These are phyloP conservation scores for Elasticomyces elasticus DNA, from an alignment of 495 filamentous ascomycete genomes.

Conservation along the genomic window DNA sequence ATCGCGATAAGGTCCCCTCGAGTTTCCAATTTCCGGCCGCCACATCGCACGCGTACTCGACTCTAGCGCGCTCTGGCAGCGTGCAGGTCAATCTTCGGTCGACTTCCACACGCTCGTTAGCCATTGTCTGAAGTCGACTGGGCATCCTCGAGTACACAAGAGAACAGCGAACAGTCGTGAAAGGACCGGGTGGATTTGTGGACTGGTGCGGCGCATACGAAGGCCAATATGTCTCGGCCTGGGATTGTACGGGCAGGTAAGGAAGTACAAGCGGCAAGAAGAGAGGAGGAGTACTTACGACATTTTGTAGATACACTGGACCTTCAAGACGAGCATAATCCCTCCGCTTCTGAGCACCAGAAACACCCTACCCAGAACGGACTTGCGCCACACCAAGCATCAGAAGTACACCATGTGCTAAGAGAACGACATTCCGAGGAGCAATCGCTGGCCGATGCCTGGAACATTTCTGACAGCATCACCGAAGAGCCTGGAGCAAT, in stretches of 20 bases:
- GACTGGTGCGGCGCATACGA: not conserved
- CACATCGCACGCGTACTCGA: not conserved
- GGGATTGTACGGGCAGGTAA: constrained; percentile 71
- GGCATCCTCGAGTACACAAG: not conserved
- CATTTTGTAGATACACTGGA: constrained; percentile 72
- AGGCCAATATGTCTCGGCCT: constrained; percentile 55
- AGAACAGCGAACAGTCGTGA: not conserved
- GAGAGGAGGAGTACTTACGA: constrained; percentile 19
- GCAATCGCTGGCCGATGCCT: constrained; percentile 38
- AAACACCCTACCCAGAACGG: constrained; percentile 48
- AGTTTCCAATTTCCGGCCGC: too few relatives aligned
- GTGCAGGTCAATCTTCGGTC: not conserved
- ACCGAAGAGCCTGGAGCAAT: constrained; percentile 33
- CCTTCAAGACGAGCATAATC: constrained; percentile 72
- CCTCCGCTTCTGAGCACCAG: constrained; percentile 72
- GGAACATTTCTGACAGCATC: constrained; percentile 44
- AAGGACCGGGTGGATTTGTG: not conserved
- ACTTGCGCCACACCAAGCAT: constrained; percentile 73
- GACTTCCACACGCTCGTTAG: not conserved
- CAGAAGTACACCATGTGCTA: constrained; percentile 66
- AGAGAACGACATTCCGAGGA: constrained; percentile 61
- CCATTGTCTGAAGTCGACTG: not conserved
- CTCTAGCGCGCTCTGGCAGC: not conserved
- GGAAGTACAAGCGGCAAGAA: constrained; percentile 22
- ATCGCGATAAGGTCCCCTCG: too few relatives aligned